Base-by-base conservation (phyloP, 176 grass and related monocot species). In the Phyllostachys edulis region DNA sequence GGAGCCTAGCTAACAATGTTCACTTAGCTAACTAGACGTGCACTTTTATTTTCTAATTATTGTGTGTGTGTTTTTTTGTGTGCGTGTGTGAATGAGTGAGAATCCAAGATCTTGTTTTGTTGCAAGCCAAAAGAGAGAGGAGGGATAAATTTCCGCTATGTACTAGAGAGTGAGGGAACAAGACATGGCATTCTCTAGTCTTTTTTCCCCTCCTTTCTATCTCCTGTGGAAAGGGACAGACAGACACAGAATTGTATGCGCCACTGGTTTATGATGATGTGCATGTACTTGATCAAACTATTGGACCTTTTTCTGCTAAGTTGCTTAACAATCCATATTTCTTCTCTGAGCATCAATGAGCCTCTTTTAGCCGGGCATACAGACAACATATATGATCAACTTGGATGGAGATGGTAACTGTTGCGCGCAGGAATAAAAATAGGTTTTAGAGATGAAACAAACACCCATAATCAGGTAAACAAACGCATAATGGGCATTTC, bases 151-250 rank as follows among this genome's bases (percentile, higher is more conserved):
- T 94, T 86, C 67, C 72, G 57, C 39, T 57, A 3, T 27, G 15
- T 63, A 17, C 55, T 7, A 14, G 4, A 60, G 67, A 89, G 40
- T 5, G 46, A 65, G 83, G 32, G 72, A 91, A 45, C 8, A 85
- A 84, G 85, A 91, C 84, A 89, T 15, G 80, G 59, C 60, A 78
- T 84, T 84, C 56, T 88, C 83, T 87, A 2, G 3, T 47, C 16
- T n/a, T 29, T 82, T 36, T 16, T 44, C 66, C 76, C 39, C 18
- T 80, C 38, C 87, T 84, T 84, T 63, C 75, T 79, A 72, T 89
- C 74, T 80, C 75, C 34, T 83, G 75, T 52, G 10, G 78, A 86
- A 82, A 90, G 78, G 46, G 88, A 77, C 65, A 37, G 88, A 77
- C 65, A 37, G 37, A 39, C 59, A 34, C 17, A 20, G 73, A 77